phyloP scores from a whole-genome alignment of 2,329 filamentous ascomycete genomes.

The Fusarium sp. region DNA sequence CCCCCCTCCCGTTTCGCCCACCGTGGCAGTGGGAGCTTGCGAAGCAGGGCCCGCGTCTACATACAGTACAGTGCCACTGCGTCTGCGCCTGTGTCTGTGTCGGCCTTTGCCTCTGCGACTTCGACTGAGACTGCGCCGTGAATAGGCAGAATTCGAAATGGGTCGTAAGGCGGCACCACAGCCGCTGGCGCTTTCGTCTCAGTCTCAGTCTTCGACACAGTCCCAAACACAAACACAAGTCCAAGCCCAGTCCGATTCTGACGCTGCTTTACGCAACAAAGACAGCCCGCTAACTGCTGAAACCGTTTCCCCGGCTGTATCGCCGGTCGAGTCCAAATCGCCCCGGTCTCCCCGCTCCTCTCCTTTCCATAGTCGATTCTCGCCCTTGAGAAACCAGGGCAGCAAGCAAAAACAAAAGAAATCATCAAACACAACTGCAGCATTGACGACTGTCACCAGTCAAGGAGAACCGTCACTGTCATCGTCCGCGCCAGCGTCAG shows the following conservation, averaged over 20 bases:
- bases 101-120: conserved; percentile 6
- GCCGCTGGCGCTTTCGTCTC: conserved; percentile 61
- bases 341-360: conserved; percentile 59
- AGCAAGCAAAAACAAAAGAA: conserved; percentile 44
- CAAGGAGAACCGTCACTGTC: conserved; percentile 7
- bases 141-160: conserved; percentile 55
- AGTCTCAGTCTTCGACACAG: conserved; percentile 36
- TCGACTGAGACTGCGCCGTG: conserved; percentile 40
- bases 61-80: conserved; percentile 8
- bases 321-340: conserved; percentile 53
- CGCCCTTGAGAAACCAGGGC: conserved; percentile 47
- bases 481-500: not conserved
- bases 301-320: conserved; percentile 46
- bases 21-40: conserved; percentile 41
- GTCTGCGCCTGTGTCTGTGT: not conserved
- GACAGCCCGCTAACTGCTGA: conserved; percentile 48
- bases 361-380: conserved; percentile 57
- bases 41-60: conserved; percentile 38
- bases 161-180: conserved; percentile 69
- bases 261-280: conserved; percentile 50
- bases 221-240: conserved; percentile 7
- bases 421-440: conserved; percentile 41
- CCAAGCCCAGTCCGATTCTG: conserved; percentile 48
- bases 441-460: conserved; percentile 24
- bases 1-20: conserved; percentile 36